Conservation (phyloP, 352 stramenopile species). For the Globisporangium iwayamae region DNA sequence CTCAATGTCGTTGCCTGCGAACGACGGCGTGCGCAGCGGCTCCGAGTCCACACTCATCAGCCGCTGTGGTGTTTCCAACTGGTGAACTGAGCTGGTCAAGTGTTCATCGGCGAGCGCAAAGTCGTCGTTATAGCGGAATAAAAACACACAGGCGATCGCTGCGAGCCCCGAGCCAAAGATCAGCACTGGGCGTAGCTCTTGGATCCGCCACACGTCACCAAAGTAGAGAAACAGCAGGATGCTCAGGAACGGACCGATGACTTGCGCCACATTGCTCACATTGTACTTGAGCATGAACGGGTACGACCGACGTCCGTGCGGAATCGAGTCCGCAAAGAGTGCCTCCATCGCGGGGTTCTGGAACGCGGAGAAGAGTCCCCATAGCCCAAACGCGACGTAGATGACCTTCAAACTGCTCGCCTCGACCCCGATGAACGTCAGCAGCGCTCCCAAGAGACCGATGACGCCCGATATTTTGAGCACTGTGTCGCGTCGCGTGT, state of each 20-base stretch:
- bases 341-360: constrained; percentile 69
- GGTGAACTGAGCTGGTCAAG: not conserved
- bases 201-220: constrained; percentile 58
- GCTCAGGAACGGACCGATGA: constrained; percentile 47
- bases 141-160: constrained; percentile 35
- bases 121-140: constrained; percentile 71
- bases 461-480: constrained; percentile 56
- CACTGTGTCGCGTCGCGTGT: constrained; percentile 62
- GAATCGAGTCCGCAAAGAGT: constrained; percentile 74
- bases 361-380: constrained; percentile 65
- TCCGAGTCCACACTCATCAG: constrained; percentile 22
- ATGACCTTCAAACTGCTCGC: constrained; percentile 37
- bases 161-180: constrained; percentile 56
- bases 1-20: constrained; percentile 55
- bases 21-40: constrained; percentile 54
- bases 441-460: constrained; percentile 35
- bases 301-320: constrained; percentile 55
- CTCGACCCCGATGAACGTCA: constrained; percentile 60
- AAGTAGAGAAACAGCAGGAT: constrained; percentile 64
- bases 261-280: constrained; percentile 64
- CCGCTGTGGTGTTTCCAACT: constrained; percentile 7
- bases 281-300: constrained; percentile 86
- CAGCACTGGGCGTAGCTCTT: constrained; percentile 52
- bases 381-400: constrained; percentile 64
- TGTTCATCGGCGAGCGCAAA: constrained; percentile 40